A percentile compares a stretch with the other conserved stretches of the same genome.
These are phyloP conservation scores for Pseudomonodictys pantanalensis DNA, from an alignment of 495 filamentous ascomycete species.

Conservation along the genomic window DNA sequence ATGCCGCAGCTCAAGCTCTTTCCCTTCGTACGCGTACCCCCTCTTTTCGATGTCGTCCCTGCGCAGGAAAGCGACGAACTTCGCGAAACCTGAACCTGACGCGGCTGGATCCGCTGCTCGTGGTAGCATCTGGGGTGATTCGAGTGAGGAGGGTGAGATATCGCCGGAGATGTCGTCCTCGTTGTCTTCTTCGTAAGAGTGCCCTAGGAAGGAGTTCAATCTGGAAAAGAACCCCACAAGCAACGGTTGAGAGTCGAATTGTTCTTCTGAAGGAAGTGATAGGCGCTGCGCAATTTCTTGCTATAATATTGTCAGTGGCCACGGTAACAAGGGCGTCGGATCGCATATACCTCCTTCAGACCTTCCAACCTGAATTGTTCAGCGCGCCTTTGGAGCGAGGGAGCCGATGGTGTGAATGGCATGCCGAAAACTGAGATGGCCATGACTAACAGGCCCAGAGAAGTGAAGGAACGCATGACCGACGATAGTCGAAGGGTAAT, in stretches of 20 bases:
- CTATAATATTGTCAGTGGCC: slow-evolving; percentile 7
- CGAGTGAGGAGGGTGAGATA: slow-evolving; percentile 25
- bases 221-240: not conserved
- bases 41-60: slow-evolving; percentile 5
- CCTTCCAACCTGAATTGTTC: slow-evolving; percentile 27
- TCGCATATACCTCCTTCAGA: slow-evolving; percentile 6
- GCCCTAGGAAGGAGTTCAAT: slow-evolving; percentile 8
- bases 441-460: slow-evolving; percentile 1
- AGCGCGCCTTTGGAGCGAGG: slow-evolving; percentile 10
- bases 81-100: slow-evolving; percentile 2
- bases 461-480: slow-evolving; percentile 2
- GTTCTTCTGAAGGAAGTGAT: not conserved
- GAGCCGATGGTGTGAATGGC: slow-evolving; percentile 27
- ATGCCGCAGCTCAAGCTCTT: slow-evolving; percentile 22
- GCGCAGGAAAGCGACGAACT: slow-evolving; percentile 5
- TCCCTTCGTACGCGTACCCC: slow-evolving; percentile 27
- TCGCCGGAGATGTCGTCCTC: slow-evolving; percentile 20
- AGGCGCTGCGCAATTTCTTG: slow-evolving; percentile 19
- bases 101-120: slow-evolving; percentile 6
- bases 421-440: slow-evolving; percentile 4
- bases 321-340: not conserved
- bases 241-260: slow-evolving; percentile 3
- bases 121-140: slow-evolving; percentile 25
- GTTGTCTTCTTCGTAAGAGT: not conserved
- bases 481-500: not conserved